Conservation (phyloP, 2,329 filamentous ascomycete species). For the Colletotrichum lupini region DNA sequence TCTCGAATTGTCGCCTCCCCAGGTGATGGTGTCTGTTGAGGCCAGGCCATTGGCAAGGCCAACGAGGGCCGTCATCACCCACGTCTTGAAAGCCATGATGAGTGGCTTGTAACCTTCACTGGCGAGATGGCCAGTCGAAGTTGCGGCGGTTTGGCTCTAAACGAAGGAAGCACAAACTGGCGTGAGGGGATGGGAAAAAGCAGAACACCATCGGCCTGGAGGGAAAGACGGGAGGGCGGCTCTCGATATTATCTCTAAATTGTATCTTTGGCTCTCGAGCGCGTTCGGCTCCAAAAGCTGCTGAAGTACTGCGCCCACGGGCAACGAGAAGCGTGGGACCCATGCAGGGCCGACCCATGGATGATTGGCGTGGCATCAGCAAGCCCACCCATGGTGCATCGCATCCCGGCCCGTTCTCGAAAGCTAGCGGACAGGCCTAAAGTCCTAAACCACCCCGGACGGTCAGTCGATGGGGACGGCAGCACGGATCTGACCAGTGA, state of each 20-base stretch:
- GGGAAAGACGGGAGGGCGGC: conserved; percentile 6
- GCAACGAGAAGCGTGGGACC: conserved; percentile 10
- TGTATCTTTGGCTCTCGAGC: conserved; percentile 5
- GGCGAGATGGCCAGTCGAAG: conserved; percentile 21
- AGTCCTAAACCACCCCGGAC: conserved; percentile 11
- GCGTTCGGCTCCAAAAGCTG: conserved; percentile 16
- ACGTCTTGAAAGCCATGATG: conserved; percentile 31
- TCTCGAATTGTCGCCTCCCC: conserved; percentile 67
- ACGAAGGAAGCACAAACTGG: conserved; percentile 30
- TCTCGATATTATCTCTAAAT: conserved; percentile 23
- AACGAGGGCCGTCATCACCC: conserved; percentile 42
- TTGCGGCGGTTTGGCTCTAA: neutral
- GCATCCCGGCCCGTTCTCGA: conserved; percentile 9
- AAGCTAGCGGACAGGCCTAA: conserved; percentile 20
- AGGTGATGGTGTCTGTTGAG: conserved; percentile 67
- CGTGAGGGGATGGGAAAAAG: conserved; percentile 10
- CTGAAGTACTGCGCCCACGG: neutral
- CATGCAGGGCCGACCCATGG: conserved; percentile 23
- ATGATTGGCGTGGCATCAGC: conserved; percentile 27
- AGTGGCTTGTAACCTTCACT: conserved; percentile 16
- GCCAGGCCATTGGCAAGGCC: conserved; percentile 49
- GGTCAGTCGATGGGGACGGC: conserved; percentile 22
- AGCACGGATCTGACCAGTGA: conserved; percentile 14
- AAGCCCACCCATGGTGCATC: conserved; percentile 12
- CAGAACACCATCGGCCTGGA: conserved; percentile 13